Conservation (phyloP, 352 stramenopile species). For the Globisporangium paroecandrum region DNA sequence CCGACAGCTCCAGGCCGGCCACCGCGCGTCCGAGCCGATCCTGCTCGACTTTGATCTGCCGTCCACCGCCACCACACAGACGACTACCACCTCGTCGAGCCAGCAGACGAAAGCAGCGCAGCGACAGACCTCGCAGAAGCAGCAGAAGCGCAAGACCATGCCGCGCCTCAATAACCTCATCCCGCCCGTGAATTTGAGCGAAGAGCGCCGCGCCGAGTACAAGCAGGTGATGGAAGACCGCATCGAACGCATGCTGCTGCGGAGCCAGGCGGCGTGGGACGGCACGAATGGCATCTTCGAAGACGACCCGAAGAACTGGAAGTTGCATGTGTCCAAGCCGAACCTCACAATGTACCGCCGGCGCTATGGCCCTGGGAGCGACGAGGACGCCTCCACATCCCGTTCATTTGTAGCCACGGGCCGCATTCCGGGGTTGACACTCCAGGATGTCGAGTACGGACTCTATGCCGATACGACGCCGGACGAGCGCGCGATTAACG, state of each 20-base stretch:
- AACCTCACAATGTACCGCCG: constrained; percentile 50
- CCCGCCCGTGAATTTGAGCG: constrained; percentile 11
- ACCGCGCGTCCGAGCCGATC: constrained; percentile 15
- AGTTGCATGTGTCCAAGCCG: constrained; percentile 52
- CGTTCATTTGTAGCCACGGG: constrained; percentile 54
- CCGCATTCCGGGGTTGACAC: constrained; percentile 48
- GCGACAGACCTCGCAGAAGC: background rate
- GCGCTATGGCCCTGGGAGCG: constrained; percentile 8
- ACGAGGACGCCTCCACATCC: constrained; percentile 15
- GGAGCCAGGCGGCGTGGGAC: constrained; percentile 50
- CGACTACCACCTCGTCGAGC: background rate
- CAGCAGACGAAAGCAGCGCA: background rate
- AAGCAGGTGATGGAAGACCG: constrained; percentile 28
- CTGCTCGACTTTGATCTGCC: constrained; percentile 18
- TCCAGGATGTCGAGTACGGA: constrained; percentile 67
- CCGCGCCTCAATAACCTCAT: constrained; percentile 13
- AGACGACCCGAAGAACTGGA: constrained; percentile 58
- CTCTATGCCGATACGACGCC: constrained; percentile 72
- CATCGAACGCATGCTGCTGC: constrained; percentile 34
- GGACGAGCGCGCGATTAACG: constrained; percentile 55
- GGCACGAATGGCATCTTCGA: constrained; percentile 52
- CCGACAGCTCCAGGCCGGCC: background rate
- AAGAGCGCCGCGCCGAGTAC: constrained; percentile 6
- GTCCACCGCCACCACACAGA: background rate
- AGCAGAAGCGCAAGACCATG: constrained; percentile 13